phyloP scores from a whole-genome alignment of 495 filamentous ascomycete species.

The Aspergillus incahuasiensis region DNA sequence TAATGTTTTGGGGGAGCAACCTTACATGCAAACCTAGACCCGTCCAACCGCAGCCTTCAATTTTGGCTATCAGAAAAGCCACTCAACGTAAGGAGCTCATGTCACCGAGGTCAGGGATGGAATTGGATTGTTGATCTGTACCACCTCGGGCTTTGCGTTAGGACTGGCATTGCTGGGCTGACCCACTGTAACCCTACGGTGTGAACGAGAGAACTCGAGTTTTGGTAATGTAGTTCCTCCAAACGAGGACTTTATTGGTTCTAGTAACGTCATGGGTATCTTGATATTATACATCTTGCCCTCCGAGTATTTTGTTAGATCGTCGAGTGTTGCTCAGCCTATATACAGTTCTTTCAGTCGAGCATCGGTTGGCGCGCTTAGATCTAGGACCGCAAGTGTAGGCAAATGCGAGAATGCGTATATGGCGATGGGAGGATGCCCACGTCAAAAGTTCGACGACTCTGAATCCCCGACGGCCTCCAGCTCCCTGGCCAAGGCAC shows the following conservation, averaged over 20 bases:
- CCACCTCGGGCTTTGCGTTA: not conserved
- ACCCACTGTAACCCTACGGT: not conserved
- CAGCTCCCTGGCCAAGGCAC: constrained; percentile 41
- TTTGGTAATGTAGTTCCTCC: not conserved
- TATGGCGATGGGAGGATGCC: not conserved
- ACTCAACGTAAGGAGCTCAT: not conserved
- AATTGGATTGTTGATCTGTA: not conserved
- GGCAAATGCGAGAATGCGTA: not conserved
- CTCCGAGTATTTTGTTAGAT: not conserved
- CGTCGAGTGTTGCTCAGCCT: not conserved
- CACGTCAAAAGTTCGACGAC: not conserved
- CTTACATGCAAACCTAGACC: not conserved
- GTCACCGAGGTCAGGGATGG: not conserved
- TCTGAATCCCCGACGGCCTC: constrained; percentile 31
- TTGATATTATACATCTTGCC: not conserved
- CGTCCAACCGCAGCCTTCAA: not conserved
- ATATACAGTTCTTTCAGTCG: not conserved
- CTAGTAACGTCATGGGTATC: constrained; percentile 4
- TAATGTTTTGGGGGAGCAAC: not conserved
- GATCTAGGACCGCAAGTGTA: not conserved
- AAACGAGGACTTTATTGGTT: not conserved
- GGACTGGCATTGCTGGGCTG: not conserved
- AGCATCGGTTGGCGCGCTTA: not conserved
- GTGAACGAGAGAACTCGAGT: too few relatives aligned
- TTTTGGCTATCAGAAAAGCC: not conserved